These are phyloP conservation scores for Microstegium vimineum DNA, from an alignment of 176 grass and related monocot species.

Conservation along the genomic window DNA sequence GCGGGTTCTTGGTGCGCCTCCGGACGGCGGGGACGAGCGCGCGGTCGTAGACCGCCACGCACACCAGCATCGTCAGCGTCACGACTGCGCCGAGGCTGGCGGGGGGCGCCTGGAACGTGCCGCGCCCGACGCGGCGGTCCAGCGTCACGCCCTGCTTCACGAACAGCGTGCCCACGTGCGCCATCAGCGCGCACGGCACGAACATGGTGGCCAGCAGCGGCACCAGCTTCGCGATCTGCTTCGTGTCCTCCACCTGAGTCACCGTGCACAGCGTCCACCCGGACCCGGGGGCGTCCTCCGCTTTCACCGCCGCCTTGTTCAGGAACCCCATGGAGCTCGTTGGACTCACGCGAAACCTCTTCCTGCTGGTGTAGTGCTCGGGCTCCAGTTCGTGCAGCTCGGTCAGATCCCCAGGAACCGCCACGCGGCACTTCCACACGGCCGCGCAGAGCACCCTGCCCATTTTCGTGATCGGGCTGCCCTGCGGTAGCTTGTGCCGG, in stretches of 20 bases:
- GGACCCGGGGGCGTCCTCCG: neutral
- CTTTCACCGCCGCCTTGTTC: constrained; percentile 58
- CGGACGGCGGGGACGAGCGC: constrained; percentile 37
- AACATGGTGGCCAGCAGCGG: constrained; percentile 57
- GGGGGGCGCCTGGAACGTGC: constrained; percentile 51
- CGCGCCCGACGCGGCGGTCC: constrained; percentile 42
- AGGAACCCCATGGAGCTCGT: constrained; percentile 63
- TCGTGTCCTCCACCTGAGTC: constrained; percentile 74
- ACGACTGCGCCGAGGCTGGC: constrained; percentile 58
- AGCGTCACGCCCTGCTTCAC: constrained; percentile 68
- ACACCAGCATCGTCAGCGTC: constrained; percentile 61
- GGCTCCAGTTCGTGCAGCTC: constrained; percentile 56
- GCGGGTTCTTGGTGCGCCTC: constrained; percentile 59
- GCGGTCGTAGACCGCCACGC: constrained; percentile 61
- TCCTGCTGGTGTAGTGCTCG: constrained; percentile 26
- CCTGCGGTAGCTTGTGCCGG: constrained; percentile 73
- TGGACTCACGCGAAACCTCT: constrained; percentile 42
- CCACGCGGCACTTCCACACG: constrained; percentile 28
- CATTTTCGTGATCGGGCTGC: constrained; percentile 67
- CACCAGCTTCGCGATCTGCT: constrained; percentile 60
- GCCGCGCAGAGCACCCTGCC: constrained; percentile 48
- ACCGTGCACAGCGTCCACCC: constrained; percentile 48
- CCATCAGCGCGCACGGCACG: constrained; percentile 64
- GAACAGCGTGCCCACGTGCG: constrained; percentile 71
- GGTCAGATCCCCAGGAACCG: constrained; percentile 17